Base-by-base conservation (phyloP, 139 green algal species). In the Pseudopediastrum boryanum region DNA sequence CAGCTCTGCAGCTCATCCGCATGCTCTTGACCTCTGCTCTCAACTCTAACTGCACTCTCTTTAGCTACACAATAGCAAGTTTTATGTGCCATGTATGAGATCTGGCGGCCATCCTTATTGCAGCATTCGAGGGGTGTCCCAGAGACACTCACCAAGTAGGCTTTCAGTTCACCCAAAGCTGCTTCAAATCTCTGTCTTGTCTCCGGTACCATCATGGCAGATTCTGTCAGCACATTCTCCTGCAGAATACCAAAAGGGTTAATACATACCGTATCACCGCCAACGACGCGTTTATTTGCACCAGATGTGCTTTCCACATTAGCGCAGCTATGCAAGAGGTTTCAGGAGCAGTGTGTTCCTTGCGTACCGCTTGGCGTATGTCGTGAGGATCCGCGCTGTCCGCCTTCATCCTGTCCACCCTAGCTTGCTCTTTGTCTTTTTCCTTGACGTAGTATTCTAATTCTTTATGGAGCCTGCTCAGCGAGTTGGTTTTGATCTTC, bases 201-300 rank as follows among this genome's bases (percentile, higher is more conserved):
- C 75, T 98, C 91, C 16, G 94, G 94, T 12, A 98, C 87, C 92
- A 98, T 97, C 77, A 93, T 93, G 6, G 78, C 75, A 0, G 93
- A 89, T 82, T 98, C 94, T 46, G 85, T 78, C n/a, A 97, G 77
- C 29, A 97, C 91, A 39, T 92, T 95, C 71, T 98, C 94, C 93
- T 98, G 88, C 78, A 68, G n/a, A 9, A 31, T 38, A 3, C 12
- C n/a, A 10, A 39, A 12, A 13, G 31, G 23, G 54, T 70, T 70
- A 35, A 43, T 42, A 50, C 5, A n/a, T 70, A 64, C 9, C 4
- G 64, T 27, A 76, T 38, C 6, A 35, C 61, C 35, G 23, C 23
- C 36, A 33, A 29, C 38, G 10, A 71, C 63, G 23, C 63, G 27
- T 9, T 25, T 64, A 25, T 9, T 27, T 12, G 12, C 54, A 1